A percentile compares a stretch with the other conserved stretches of the same genome.
Conservation (phyloP, 2,329 filamentous ascomycete genomes). For the Bisporella sp. region DNA sequence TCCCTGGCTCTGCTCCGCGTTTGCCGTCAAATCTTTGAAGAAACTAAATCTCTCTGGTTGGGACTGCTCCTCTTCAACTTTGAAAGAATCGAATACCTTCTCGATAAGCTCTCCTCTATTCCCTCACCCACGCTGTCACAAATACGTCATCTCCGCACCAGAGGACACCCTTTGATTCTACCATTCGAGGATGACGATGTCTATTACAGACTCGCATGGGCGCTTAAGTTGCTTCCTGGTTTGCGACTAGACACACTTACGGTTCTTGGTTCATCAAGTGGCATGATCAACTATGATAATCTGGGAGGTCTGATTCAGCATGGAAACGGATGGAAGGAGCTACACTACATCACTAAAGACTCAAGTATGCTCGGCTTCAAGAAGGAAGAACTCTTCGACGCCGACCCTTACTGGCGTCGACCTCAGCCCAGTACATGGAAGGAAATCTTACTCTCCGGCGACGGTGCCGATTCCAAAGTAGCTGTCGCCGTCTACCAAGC, state of each 20-base stretch:
- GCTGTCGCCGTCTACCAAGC: neutral
- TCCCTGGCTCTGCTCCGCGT: neutral
- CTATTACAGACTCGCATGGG: slow-evolving; percentile 9
- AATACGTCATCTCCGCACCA: slow-evolving; percentile 11
- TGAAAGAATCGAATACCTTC: neutral
- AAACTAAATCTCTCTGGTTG: neutral
- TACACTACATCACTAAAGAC: slow-evolving; percentile 9
- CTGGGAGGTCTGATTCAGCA: slow-evolving; percentile 11
- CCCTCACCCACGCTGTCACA: neutral
- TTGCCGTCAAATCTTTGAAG: neutral
- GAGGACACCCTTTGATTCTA: neutral
- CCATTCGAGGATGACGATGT: slow-evolving; percentile 5
- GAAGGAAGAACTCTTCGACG: neutral
- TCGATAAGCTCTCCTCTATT: neutral
- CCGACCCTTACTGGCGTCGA: neutral
- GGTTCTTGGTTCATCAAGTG: slow-evolving; percentile 5
- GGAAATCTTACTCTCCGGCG: neutral
- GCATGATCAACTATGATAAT: slow-evolving; percentile 10
- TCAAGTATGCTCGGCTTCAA: neutral
- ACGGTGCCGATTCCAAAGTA: neutral
- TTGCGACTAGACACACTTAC: slow-evolving; percentile 12
- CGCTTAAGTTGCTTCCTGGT: slow-evolving; percentile 13
- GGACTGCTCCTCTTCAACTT: neutral
- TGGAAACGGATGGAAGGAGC: slow-evolving; percentile 15
- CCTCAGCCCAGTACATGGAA: neutral